Conservation (phyloP, 108 stramenopile genomes). For the Nannochloropsis gaditana region DNA sequence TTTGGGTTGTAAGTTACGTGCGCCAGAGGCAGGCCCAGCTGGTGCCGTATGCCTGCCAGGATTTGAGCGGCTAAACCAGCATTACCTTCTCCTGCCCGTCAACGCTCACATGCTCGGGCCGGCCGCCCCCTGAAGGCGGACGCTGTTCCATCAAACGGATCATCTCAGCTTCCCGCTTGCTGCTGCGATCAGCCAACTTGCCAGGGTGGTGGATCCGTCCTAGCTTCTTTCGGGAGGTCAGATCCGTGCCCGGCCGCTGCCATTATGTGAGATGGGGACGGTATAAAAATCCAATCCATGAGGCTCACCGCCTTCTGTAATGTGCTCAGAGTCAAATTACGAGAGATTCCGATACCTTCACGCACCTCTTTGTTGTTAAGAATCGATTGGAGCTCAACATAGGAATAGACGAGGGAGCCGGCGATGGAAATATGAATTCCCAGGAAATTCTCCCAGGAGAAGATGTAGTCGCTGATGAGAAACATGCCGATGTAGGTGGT, state of each 20-base stretch:
- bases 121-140: background rate
- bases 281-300: no score
- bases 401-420: constrained; percentile 42
- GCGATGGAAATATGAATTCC: constrained; percentile 47
- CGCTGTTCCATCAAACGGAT: background rate
- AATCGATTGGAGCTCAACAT: constrained; percentile 32
- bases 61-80: no score
- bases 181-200: background rate
- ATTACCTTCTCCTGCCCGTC: no score
- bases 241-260: background rate
- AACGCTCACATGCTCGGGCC: no score
- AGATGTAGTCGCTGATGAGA: constrained; percentile 43
- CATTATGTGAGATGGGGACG: no score
- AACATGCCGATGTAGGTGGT: constrained; percentile 53
- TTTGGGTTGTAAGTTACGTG: no score
- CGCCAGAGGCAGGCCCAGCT: no score
- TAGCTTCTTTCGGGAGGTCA: background rate
- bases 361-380: constrained; percentile 11
- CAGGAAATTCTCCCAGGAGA: constrained; percentile 42
- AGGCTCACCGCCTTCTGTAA: no score
- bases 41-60: no score
- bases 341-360: no score
- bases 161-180: constrained; percentile 16
- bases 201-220: background rate
- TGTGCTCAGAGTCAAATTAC: no score